Evolutionary conservation across 768 basidiomycete genomes (phyloP).

Genomic region (Leccinum broughii): DNA sequence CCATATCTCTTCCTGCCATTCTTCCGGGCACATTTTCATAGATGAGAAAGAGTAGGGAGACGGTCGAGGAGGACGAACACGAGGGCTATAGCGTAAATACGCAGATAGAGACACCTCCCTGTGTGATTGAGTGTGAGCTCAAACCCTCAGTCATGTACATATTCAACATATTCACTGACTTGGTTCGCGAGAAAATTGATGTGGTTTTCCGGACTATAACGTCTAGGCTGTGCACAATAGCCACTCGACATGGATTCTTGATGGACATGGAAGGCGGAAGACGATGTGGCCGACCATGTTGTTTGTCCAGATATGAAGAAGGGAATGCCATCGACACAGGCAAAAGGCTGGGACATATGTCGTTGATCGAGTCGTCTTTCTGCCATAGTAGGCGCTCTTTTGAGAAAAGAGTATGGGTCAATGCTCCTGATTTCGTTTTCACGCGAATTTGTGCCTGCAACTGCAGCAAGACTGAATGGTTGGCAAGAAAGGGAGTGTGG

Average conservation of each 20-base stretch:
- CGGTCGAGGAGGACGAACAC: conserved; percentile 35
- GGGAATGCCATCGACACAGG: conserved; percentile 34
- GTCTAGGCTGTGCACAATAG: conserved; percentile 27
- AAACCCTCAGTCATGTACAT: background rate
- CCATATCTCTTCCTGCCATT: conserved; percentile 37
- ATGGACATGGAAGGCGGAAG: conserved; percentile 35
- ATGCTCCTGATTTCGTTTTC: conserved; percentile 11
- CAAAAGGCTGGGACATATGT: conserved; percentile 28
- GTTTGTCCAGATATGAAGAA: conserved; percentile 26
- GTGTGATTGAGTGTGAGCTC: conserved; percentile 6
- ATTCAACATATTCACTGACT: conserved; percentile 17
- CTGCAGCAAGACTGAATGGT: conserved; percentile 15
- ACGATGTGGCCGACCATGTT: conserved; percentile 20
- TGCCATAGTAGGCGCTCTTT: conserved; percentile 27
- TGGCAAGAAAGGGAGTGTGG: background rate
- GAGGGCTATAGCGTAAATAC: conserved; percentile 27
- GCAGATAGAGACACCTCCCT: conserved; percentile 28
- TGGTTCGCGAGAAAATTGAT: conserved; percentile 26
- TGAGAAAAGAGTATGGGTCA: conserved; percentile 23
- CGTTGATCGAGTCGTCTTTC: conserved; percentile 9
- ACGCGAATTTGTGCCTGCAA: conserved; percentile 27
- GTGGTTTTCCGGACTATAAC: conserved; percentile 24
- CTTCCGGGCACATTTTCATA: conserved; percentile 32
- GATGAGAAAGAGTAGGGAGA: conserved; percentile 25
- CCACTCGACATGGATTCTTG: conserved; percentile 23